Evolutionary conservation across 768 basidiomycete genomes (phyloP).

Genomic region (Zangia roseola): DNA sequence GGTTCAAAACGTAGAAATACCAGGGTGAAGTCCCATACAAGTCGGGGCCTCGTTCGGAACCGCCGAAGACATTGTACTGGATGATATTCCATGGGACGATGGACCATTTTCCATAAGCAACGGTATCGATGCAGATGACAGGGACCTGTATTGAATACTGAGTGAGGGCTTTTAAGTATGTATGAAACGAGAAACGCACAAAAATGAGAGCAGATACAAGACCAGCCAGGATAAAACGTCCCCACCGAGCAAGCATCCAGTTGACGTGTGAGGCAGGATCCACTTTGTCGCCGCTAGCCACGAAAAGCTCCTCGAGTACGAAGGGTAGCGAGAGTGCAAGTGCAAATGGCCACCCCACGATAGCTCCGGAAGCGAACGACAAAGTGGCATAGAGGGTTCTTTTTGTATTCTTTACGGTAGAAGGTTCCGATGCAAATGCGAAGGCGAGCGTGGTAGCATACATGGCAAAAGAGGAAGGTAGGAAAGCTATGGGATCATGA

Average conservation of each 20-base stretch:
- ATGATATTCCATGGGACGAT: constrained; percentile 94
- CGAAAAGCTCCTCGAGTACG: constrained; percentile 84
- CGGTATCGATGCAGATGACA: constrained; percentile 77
- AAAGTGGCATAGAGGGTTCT: constrained; percentile 66
- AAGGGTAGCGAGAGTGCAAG: constrained; percentile 86
- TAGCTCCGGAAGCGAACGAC: constrained; percentile 74
- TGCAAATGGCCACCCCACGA: constrained; percentile 98
- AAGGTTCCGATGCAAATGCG: constrained; percentile 61
- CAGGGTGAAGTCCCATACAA: constrained; percentile 92
- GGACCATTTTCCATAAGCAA: constrained; percentile 77
- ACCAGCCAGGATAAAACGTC: constrained; percentile 52
- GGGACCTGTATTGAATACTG: constrained; percentile 61
- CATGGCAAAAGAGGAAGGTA: constrained; percentile 96
- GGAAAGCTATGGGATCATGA: constrained; percentile 60
- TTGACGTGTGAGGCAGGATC: constrained; percentile 38
- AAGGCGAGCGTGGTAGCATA: constrained; percentile 80
- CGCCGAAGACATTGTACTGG: constrained; percentile 88
- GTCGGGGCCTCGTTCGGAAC: constrained; percentile 75
- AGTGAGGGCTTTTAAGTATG: not conserved
- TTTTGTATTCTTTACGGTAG: constrained; percentile 49
- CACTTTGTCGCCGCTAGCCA: constrained; percentile 68
- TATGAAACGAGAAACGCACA: constrained; percentile 39
- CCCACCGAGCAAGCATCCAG: constrained; percentile 67
- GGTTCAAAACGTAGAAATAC: constrained; percentile 84
- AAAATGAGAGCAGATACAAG: constrained; percentile 58